Evolutionary conservation across 2,329 filamentous ascomycete species (phyloP).

Genomic region (Exophiala sp.): DNA sequence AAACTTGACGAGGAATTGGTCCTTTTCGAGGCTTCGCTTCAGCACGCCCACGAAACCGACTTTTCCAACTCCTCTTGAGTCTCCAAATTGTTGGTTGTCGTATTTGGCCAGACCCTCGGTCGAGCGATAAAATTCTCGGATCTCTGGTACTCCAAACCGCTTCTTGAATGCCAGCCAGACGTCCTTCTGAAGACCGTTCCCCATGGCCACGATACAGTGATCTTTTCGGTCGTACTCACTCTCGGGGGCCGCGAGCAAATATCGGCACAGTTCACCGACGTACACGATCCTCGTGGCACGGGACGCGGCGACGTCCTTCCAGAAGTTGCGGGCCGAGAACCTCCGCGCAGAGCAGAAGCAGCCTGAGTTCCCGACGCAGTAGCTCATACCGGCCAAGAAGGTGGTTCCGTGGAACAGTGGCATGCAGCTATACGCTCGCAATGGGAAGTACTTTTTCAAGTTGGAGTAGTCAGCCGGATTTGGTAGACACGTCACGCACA

Average conservation of each 20-base stretch:
- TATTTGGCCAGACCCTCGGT: conserved; percentile 65
- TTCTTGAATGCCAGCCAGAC: conserved; percentile 80
- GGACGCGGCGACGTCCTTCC: conserved; percentile 66
- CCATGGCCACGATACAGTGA: conserved; percentile 70
- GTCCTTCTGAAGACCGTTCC: conserved; percentile 80
- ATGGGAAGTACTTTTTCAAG: conserved; percentile 26
- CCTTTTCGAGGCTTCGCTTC: conserved; percentile 49
- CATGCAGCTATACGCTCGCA: conserved; percentile 44
- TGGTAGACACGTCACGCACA: conserved; percentile 3
- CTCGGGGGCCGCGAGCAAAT: conserved; percentile 65
- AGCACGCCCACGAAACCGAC: conserved; percentile 53
- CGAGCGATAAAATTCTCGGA: conserved; percentile 76
- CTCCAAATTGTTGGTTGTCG: conserved; percentile 43
- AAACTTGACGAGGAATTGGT: conserved; percentile 63
- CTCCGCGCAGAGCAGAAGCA: conserved; percentile 46
- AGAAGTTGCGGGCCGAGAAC: conserved; percentile 68
- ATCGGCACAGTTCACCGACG: too few relatives aligned
- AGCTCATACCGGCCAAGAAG: conserved; percentile 42
- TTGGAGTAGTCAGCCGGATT: conserved; percentile 29
- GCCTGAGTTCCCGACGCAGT: conserved; percentile 38
- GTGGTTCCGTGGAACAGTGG: conserved; percentile 49
- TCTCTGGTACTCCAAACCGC: conserved; percentile 68
- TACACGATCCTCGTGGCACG: conserved; percentile 69
- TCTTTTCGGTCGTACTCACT: conserved; percentile 63
- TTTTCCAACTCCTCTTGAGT: conserved; percentile 18